Evolutionary conservation across 805 yeast genomes (phyloP).

Genomic region (Candida methanosorbosa): DNA sequence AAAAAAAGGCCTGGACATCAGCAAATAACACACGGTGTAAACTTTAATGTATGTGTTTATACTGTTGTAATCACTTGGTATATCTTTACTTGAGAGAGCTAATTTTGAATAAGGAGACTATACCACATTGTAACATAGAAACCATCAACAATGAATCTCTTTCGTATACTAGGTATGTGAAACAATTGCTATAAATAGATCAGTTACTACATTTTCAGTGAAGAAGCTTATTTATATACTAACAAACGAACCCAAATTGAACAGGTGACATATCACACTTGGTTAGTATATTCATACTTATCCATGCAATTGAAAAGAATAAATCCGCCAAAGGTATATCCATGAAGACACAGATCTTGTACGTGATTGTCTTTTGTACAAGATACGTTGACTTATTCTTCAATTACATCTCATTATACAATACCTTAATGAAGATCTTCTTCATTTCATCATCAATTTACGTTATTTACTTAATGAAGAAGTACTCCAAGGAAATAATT

Average conservation of each 20-base stretch:
- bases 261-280: slow-evolving; percentile 77
- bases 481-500: slow-evolving; percentile 51
- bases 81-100: no score
- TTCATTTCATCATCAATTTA: slow-evolving; percentile 71
- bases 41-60: no score
- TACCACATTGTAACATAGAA: no score
- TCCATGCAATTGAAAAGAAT: slow-evolving; percentile 58
- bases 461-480: slow-evolving; percentile 62
- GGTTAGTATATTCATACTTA: slow-evolving; percentile 66
- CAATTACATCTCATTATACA: slow-evolving; percentile 60
- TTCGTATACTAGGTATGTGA: slow-evolving; percentile 24
- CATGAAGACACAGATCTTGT: slow-evolving; percentile 77
- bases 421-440: slow-evolving; percentile 70
- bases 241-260: not conserved
- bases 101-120: no score
- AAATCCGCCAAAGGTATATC: slow-evolving; percentile 78
- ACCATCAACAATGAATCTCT: slow-evolving; percentile 32
- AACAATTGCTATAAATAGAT: not conserved
- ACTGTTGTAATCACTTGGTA: no score
- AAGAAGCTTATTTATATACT: not conserved
- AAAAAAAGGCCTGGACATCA: no score
- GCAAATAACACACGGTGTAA: no score
- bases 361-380: slow-evolving; percentile 61
- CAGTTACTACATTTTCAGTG: no score
- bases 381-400: slow-evolving; percentile 62